phyloP scores from a whole-genome alignment of 2,329 filamentous ascomycete species.

The Scolecobasidium constrictum region DNA sequence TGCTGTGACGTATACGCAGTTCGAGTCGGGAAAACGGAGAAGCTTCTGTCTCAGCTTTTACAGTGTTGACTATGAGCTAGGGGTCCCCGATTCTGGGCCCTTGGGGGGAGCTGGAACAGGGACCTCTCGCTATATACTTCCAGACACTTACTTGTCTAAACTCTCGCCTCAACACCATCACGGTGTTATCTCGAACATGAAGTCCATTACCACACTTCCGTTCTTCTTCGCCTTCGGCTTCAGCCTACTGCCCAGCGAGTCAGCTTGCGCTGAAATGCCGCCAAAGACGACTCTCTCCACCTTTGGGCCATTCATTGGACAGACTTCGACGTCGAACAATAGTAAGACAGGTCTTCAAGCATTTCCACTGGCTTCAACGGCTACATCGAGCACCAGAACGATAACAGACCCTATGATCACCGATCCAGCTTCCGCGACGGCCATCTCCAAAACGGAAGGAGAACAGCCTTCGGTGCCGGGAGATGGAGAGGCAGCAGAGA shows the following conservation, averaged over 20 bases:
- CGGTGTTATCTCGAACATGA: not conserved
- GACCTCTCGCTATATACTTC: not conserved
- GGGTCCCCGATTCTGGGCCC: conserved; percentile 2
- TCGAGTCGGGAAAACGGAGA: not conserved
- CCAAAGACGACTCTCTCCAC: not conserved
- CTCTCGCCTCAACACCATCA: not conserved
- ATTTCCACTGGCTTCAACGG: not conserved
- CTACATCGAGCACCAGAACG: conserved; percentile 1
- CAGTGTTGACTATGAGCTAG: conserved; percentile 2
- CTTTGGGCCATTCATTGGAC: conserved; percentile 1
- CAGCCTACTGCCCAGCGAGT: not conserved
- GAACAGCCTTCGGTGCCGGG: conserved; percentile 1
- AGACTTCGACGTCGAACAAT: not conserved
- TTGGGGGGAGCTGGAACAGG: not conserved
- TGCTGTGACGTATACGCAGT: not conserved
- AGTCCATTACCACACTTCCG: not conserved
- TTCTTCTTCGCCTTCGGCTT: conserved; percentile 1
- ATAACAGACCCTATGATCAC: not conserved
- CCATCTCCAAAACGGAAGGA: not conserved
- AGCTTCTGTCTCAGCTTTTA: conserved; percentile 2
- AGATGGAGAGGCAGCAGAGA: not conserved
- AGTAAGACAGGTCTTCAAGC: conserved; percentile 1
- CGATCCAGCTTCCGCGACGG: not conserved
- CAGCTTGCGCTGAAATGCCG: conserved; percentile 2
- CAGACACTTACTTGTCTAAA: conserved; percentile 2